Base-by-base conservation (phyloP, 768 basidiomycete species). In the Rubroboletus satanas region DNA sequence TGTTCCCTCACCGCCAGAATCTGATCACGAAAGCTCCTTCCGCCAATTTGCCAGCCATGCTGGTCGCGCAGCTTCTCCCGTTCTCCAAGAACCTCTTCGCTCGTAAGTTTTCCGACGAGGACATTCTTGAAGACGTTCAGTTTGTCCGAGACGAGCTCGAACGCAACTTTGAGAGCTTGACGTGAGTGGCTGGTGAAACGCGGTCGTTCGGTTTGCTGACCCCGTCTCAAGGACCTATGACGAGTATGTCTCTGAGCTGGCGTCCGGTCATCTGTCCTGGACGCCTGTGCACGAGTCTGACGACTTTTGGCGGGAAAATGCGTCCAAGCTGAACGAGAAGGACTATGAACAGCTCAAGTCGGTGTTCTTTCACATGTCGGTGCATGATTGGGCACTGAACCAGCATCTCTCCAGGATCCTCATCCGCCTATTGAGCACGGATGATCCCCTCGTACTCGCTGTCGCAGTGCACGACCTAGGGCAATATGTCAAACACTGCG, bases 241-340 rank as follows among this genome's bases (percentile, higher is more conserved):
- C 67, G 95, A 98, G 71, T 99, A 98, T 66, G 83, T 81, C 11
- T 94, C 93, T 0, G 96, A 98, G 69, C 75, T 99, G 31, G 76
- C 83, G 17, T 91, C 90, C 5, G 94, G 95, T 2, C 93, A 93
- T 68, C 74, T 98, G 26, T 89, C 92, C 7, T 98, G 97, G 97
- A 86, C 91, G 5, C 95, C 96, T 12, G 90, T 93, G 10, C 97
- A 99, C 66, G 91, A 94, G 66, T 95, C 91, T 2, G 96, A 98
- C 56, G 85, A 93, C 35, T 99, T 99, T 75, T 99, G 97, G 97
- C 91, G 89, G 66, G 93, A 95, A 75, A 98, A 98, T 66, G 94
- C 90, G 5, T 73, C 77, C 7, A 92, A 84, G 66, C 73, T 98
- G 41, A 91, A 93, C 60, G 94, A 98, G 57, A 83, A 82, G 51